Evolutionary conservation across 306 rosid genomes (phyloP), one percentile per base, ranked within the genome.

Genomic region (Senna siamea): DNA sequence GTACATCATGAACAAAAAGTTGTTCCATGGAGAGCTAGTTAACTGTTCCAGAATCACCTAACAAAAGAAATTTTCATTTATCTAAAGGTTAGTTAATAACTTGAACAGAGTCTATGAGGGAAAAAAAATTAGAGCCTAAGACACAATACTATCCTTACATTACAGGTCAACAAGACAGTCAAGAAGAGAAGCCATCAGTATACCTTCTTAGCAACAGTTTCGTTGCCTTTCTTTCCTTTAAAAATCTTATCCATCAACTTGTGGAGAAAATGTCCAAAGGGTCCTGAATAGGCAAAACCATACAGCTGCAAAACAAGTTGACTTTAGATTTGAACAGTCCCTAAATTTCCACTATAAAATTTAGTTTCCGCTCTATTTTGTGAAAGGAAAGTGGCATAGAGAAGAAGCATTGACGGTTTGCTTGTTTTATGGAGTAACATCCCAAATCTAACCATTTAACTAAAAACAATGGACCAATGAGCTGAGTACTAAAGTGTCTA

Each of bases 241-340:
- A 93, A 93, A 72, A 93, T 74, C 68, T 28, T 73, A 34, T 89
- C 98, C 97, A 93, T 93, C 81, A 93, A 74, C 66, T 88, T 91
- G 82, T 93, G 98, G 38, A 93, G 86, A 80, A 79, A 93, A 60
- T 93, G 98, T 75, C 96, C 96, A 88, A 93, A 91, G 37, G 98
- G 97, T 63, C 98, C 97, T 1, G 82, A 47, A 72, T 91, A 93
- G 8, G 91, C 97, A 30, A 93, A 93, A 43, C 98, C 98, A 85
- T 91, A 89, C 63, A 93, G 85, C 98, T 93, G 89, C 72, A 78
- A 72, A 86, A 72, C 4, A 75, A 78, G 44, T 40, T 52, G 26
- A 38, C 40, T 70, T 69, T 26, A 26, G 30, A 26, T 50, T 23
- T 48, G n/a, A 28, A 62, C 8, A 41, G 28, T 61, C 53, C 81